These are phyloP conservation scores for Holtermanniella nyarrowii DNA, from an alignment of 768 basidiomycete species.

Conservation along the genomic window DNA sequence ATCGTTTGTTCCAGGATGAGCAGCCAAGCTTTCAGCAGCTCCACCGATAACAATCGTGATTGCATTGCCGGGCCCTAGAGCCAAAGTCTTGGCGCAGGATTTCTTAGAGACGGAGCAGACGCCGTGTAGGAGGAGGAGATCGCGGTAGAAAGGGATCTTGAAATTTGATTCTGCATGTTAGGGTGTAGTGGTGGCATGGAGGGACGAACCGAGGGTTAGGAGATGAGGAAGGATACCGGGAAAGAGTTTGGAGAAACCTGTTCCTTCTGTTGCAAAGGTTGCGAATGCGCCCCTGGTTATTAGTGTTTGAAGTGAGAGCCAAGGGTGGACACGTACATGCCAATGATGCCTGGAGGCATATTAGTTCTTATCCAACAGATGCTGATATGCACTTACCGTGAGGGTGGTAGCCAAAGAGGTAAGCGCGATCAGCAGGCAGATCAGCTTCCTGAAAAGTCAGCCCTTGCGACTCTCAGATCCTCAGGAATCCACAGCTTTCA, in stretches of 20 bases:
- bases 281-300: slow-evolving; percentile 71
- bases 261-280: slow-evolving; percentile 94
- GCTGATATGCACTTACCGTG: slow-evolving; percentile 54
- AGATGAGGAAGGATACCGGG: slow-evolving; percentile 90
- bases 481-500: background rate
- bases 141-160: slow-evolving; percentile 82
- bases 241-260: slow-evolving; percentile 77
- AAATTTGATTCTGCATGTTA: slow-evolving; percentile 60
- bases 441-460: slow-evolving; percentile 60
- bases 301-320: background rate
- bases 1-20: slow-evolving; percentile 91
- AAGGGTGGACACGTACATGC: slow-evolving; percentile 57
- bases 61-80: slow-evolving; percentile 47
- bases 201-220: slow-evolving; percentile 50
- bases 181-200: background rate
- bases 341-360: slow-evolving; percentile 75
- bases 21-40: slow-evolving; percentile 85
- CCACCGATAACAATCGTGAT: slow-evolving; percentile 96
- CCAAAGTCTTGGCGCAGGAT: slow-evolving; percentile 84
- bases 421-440: slow-evolving; percentile 79
- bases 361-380: background rate
- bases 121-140: slow-evolving; percentile 74
- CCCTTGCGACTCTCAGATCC: background rate
- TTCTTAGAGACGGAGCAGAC: slow-evolving; percentile 85
- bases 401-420: slow-evolving; percentile 97